A percentile compares a stretch with the other conserved stretches of the same genome.
Conservation (phyloP, 192 early-diverging fungal species). For the Coemansia sp. region DNA sequence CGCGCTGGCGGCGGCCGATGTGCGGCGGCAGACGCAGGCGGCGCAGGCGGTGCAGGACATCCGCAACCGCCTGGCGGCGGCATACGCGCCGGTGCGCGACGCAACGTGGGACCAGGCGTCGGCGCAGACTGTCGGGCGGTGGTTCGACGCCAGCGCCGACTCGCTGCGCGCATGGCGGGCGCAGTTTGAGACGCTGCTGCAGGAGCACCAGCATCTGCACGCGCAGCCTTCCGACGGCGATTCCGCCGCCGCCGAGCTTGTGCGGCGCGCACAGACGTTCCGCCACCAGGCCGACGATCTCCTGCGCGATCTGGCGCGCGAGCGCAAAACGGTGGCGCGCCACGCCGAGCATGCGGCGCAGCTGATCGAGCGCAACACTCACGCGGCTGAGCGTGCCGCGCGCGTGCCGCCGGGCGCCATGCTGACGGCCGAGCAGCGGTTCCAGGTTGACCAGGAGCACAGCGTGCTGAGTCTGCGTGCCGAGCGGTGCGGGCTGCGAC, state of each 20-base stretch:
- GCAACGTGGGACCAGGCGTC: constrained; percentile 55
- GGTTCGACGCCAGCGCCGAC: constrained; percentile 41
- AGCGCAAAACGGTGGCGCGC: constrained; percentile 38
- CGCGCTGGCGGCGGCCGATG: constrained; percentile 38
- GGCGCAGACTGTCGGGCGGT: constrained; percentile 26
- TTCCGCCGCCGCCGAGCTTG: background rate
- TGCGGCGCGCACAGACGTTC: constrained; percentile 20
- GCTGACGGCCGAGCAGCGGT: constrained; percentile 54
- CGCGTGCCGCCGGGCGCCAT: constrained; percentile 35
- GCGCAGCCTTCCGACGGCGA: constrained; percentile 13
- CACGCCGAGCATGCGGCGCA: constrained; percentile 47
- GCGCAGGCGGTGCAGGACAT: constrained; percentile 53
- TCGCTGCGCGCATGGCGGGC: constrained; percentile 48
- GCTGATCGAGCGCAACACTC: constrained; percentile 41
- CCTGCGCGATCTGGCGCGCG: constrained; percentile 42
- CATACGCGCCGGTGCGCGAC: constrained; percentile 51
- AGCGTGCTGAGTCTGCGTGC: constrained; percentile 39
- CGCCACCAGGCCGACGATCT: constrained; percentile 46
- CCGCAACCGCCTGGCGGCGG: constrained; percentile 40
- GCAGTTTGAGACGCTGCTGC: constrained; percentile 53
- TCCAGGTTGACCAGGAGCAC: constrained; percentile 51
- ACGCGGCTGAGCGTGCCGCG: constrained; percentile 43
- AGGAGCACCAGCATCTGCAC: constrained; percentile 46
- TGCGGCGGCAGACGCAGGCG: constrained; percentile 49
- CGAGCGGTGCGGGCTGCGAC: constrained; percentile 47